A percentile compares a stretch with the other conserved stretches of the same genome.
These are phyloP conservation scores for Ilex aquifolium DNA, from an alignment of 257 asterid species.

Conservation along the genomic window DNA sequence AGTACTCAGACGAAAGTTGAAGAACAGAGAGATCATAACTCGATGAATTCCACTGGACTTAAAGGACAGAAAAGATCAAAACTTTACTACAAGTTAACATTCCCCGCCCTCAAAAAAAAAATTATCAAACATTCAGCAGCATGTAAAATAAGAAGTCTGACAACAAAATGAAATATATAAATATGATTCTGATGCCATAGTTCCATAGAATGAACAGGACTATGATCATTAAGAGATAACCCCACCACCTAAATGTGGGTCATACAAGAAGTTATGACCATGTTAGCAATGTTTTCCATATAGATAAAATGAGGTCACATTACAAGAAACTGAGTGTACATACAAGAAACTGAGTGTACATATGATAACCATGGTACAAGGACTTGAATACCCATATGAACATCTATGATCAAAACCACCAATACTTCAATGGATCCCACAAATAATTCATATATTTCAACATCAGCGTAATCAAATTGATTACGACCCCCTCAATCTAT, in stretches of 20 bases:
- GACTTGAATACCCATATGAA: too few species aligned
- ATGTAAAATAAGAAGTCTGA: too few species aligned
- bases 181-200: background rate
- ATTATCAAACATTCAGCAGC: too few species aligned
- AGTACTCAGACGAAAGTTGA: too few species aligned
- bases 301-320: constrained; percentile 22
- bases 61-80: too few species aligned
- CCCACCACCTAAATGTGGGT: constrained; percentile 24
- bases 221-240: constrained; percentile 2
- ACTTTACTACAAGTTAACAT: too few species aligned
- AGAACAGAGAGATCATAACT: too few species aligned
- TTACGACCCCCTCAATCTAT: constrained; percentile 1
- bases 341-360: constrained; percentile 9
- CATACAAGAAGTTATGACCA: constrained; percentile 11
- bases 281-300: constrained; percentile 7
- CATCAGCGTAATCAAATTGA: constrained; percentile 1
- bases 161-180: too few species aligned
- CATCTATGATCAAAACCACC: too few species aligned
- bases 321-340: constrained; percentile 12
- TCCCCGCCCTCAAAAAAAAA: too few species aligned
- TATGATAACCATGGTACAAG: constrained; percentile 15
- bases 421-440: too few species aligned
- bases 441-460: background rate
- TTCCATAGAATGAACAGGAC: constrained; percentile 4
- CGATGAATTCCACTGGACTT: too few species aligned